These are phyloP conservation scores for Eucalyptus polyanthemos DNA, from an alignment of 345 rosid genomes.

Conservation along the genomic window DNA sequence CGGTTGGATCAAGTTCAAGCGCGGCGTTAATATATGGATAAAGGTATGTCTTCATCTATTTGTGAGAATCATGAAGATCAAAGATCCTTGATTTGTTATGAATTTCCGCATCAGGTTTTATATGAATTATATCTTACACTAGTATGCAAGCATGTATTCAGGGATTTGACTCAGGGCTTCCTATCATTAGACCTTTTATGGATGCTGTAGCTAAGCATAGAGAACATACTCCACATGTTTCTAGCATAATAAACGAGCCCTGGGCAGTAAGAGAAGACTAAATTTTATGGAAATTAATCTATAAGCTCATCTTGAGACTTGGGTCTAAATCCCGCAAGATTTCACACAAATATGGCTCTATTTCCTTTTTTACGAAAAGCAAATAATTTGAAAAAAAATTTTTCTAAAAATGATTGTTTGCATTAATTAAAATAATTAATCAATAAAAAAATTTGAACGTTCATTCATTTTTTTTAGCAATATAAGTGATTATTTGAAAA, in stretches of 20 bases:
- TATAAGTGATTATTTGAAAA: too few species aligned
- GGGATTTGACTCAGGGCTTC: background rate
- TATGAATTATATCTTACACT: too few species aligned
- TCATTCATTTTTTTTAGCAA: rapidly evolving
- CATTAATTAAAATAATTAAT: too few species aligned
- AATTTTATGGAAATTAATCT: background rate
- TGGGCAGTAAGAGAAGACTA: background rate
- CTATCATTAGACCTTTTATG: background rate
- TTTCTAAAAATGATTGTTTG: rapidly evolving
- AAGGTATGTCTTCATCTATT: too few species aligned
- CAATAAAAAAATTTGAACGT: rapidly evolving
- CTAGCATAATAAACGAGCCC: background rate
- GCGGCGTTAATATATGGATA: too few species aligned
- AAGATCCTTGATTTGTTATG: too few species aligned
- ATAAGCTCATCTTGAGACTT: background rate
- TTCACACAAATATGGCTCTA: rapidly evolving
- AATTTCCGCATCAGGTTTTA: too few species aligned
- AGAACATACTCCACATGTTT: background rate
- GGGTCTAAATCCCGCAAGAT: rapidly evolving
- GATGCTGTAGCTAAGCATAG: background rate
- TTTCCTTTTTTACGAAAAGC: rapidly evolving
- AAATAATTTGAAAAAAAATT: too few species aligned
- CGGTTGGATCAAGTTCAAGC: too few species aligned
- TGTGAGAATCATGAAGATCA: too few species aligned
- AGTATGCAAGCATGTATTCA: background rate